A percentile compares a stretch with the other conserved stretches of the same genome.
Evolutionary conservation across 768 basidiomycete species (phyloP).

Genomic region (Amanita fuliginea): DNA sequence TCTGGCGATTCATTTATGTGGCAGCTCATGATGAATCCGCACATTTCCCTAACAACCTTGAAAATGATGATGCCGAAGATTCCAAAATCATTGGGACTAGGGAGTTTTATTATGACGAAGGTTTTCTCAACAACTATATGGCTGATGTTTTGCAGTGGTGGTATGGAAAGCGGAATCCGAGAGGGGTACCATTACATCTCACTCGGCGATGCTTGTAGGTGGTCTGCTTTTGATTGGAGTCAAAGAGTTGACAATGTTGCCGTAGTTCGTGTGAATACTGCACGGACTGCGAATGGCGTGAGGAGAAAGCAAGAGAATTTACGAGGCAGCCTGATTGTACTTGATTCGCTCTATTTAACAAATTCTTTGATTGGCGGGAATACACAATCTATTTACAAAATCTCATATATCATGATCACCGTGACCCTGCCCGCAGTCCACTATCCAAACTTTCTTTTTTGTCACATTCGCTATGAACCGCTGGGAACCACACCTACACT

Average conservation of each 20-base stretch:
- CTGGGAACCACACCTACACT: slow-evolving; percentile 25
- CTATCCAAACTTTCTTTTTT: too few relatives aligned
- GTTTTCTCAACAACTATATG: slow-evolving; percentile 42
- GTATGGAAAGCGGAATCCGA: slow-evolving; percentile 54
- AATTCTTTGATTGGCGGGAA: too few relatives aligned
- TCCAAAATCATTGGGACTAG: slow-evolving; percentile 55
- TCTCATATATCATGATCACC: too few relatives aligned
- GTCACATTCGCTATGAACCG: slow-evolving; percentile 7
- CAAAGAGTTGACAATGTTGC: background rate
- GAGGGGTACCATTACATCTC: slow-evolving; percentile 56
- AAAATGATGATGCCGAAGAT: slow-evolving; percentile 13
- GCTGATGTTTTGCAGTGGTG: slow-evolving; percentile 58
- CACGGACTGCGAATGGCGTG: slow-evolving; percentile 75
- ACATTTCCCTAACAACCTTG: background rate
- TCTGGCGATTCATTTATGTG: background rate
- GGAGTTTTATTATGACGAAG: slow-evolving; percentile 42
- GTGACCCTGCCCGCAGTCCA: background rate
- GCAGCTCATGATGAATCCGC: background rate
- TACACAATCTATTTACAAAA: too few relatives aligned
- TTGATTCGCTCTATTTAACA: background rate
- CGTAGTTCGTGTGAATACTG: slow-evolving; percentile 63
- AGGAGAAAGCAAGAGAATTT: slow-evolving; percentile 34
- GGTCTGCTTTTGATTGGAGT: background rate
- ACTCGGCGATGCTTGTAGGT: slow-evolving; percentile 60
- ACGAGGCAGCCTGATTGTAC: background rate